These are phyloP conservation scores for Plasmodium coatneyi DNA, from an alignment of 169 alveolate species.

Conservation along the genomic window DNA sequence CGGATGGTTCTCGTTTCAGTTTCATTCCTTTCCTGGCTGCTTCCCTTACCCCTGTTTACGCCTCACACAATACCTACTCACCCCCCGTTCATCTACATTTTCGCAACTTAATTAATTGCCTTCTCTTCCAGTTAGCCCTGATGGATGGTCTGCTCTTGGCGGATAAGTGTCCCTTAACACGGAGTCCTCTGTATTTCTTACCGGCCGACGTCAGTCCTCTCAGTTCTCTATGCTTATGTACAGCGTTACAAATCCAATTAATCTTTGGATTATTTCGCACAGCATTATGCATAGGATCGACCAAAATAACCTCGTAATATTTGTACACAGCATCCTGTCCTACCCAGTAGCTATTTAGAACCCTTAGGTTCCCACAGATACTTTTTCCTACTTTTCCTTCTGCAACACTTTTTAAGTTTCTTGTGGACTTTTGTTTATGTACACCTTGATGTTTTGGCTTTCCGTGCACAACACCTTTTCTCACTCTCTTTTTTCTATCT, in stretches of 20 bases:
- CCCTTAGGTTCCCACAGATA: constrained; percentile 95
- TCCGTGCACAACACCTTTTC: constrained; percentile 99
- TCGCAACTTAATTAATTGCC: constrained; percentile 95
- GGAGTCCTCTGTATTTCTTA: constrained; percentile 89
- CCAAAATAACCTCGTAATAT: constrained; percentile 98
- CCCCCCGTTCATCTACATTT: constrained; percentile 93
- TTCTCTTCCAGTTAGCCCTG: constrained; percentile 95
- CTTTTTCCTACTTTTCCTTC: constrained; percentile 99
- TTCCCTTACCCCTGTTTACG: too few relatives aligned
- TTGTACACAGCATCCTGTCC: constrained; percentile 99
- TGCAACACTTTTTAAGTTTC: constrained; percentile 97
- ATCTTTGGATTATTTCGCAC: constrained; percentile 98
- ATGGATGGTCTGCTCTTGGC: constrained; percentile 95
- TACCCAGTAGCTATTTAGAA: constrained; percentile 99
- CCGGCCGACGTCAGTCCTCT: constrained; percentile 98
- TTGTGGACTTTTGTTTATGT: constrained; percentile 95
- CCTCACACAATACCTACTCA: background rate
- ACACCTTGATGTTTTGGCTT: constrained; percentile 99
- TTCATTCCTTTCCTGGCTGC: background rate
- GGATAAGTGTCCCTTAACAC: constrained; percentile 95
- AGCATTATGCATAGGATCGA: constrained; percentile 98
- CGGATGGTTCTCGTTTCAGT: background rate
- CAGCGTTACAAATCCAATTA: constrained; percentile 98
- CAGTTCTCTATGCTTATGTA: constrained; percentile 98
- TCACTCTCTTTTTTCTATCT: constrained; percentile 98